phyloP scores from a whole-genome alignment of 805 yeast species.

The Wickerhamiella siamensis region DNA sequence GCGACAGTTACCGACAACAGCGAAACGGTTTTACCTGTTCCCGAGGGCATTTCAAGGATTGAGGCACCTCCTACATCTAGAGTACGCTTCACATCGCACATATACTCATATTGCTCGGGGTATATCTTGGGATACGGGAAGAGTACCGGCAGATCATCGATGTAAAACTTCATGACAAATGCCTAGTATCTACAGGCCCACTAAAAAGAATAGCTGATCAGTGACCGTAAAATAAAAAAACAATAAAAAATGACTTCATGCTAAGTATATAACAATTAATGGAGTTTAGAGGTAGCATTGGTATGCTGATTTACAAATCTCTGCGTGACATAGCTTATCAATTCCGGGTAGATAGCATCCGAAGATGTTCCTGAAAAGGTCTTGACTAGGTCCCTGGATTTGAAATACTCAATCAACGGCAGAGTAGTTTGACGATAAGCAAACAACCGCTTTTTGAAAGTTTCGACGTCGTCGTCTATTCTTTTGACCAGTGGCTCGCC shows the following conservation, averaged over 20 bases:
- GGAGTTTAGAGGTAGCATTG: too few relatives aligned
- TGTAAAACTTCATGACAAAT: constrained; percentile 47
- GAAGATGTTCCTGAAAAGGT: constrained; percentile 65
- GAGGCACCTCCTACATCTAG: constrained; percentile 94
- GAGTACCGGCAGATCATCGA: constrained; percentile 88
- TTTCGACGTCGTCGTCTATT: constrained; percentile 66
- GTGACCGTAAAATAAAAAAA: not conserved
- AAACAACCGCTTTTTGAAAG: constrained; percentile 52
- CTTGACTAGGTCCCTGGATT: constrained; percentile 33
- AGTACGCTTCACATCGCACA: constrained; percentile 89
- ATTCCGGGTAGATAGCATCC: constrained; percentile 67
- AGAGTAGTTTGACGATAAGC: constrained; percentile 42
- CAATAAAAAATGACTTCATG: not conserved
- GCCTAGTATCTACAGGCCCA: not conserved
- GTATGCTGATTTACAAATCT: not conserved
- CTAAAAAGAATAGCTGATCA: not conserved
- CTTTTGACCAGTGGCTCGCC: constrained; percentile 76
- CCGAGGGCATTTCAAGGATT: constrained; percentile 97
- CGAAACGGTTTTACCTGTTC: constrained; percentile 95
- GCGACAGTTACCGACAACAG: constrained; percentile 83
- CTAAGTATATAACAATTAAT: too few relatives aligned
- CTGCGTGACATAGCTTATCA: not conserved
- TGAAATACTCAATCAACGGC: constrained; percentile 56
- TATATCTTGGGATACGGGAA: constrained; percentile 95
- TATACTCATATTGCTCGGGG: constrained; percentile 96